These are phyloP conservation scores for Huntiella bhutanensis DNA, from an alignment of 2,329 filamentous ascomycete genomes.

Conservation along the genomic window DNA sequence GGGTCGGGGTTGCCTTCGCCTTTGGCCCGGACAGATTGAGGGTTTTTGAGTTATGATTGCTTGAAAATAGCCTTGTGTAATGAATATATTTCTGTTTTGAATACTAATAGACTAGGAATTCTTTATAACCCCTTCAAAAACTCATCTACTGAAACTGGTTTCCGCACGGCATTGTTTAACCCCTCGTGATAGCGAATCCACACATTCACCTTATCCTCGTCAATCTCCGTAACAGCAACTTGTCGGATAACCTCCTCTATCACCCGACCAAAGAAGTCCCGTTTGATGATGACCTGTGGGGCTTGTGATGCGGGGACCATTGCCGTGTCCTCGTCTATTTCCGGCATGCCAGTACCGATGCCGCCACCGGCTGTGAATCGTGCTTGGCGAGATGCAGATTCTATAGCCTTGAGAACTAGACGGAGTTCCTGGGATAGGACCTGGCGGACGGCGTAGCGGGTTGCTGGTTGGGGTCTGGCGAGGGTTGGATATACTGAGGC, in stretches of 20 bases:
- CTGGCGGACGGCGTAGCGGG: slow-evolving; percentile 82
- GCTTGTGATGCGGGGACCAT: slow-evolving; percentile 7
- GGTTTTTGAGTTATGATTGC: slow-evolving; percentile 3
- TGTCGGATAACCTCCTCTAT: slow-evolving; percentile 27
- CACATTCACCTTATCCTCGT: slow-evolving; percentile 34
- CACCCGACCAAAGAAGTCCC: slow-evolving; percentile 72
- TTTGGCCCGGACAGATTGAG: slow-evolving; percentile 7
- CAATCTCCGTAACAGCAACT: slow-evolving; percentile 20
- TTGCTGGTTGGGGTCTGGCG: slow-evolving; percentile 44
- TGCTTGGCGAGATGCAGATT: slow-evolving; percentile 45
- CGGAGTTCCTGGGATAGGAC: slow-evolving; percentile 81
- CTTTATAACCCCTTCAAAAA: slow-evolving; percentile 42
- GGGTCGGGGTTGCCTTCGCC: slow-evolving; percentile 4
- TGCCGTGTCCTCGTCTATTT: slow-evolving; percentile 17
- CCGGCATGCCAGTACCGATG: slow-evolving; percentile 23
- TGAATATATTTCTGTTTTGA: too few relatives aligned
- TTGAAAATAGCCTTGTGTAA: not conserved
- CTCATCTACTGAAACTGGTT: slow-evolving; percentile 65
- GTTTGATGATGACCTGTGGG: slow-evolving; percentile 32
- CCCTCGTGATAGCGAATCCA: slow-evolving; percentile 88
- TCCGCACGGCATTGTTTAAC: slow-evolving; percentile 78
- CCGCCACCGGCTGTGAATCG: slow-evolving; percentile 34
- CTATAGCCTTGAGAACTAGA: slow-evolving; percentile 48
- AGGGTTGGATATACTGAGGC: slow-evolving; percentile 58
- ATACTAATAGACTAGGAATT: too few relatives aligned